These are phyloP conservation scores for Schwanniomyces sp. DNA, from an alignment of 805 yeast genomes.

Conservation along the genomic window DNA sequence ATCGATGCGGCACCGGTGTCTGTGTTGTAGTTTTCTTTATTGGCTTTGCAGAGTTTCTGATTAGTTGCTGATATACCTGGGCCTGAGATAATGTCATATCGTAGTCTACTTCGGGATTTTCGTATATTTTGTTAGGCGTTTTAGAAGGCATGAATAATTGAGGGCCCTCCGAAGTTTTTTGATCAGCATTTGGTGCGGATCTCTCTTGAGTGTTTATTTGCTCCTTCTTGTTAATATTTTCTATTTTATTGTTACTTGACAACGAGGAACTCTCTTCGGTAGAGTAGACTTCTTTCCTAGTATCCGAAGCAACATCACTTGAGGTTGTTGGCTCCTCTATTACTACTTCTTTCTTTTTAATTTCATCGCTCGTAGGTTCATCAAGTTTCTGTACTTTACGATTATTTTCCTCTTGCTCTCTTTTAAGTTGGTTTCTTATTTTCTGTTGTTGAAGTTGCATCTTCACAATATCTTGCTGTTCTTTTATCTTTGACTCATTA, in stretches of 20 bases:
- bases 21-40: constrained; percentile 9
- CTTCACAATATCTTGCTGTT: constrained; percentile 20
- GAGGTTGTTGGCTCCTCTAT: not conserved
- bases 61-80: constrained; percentile 33
- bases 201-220: not conserved
- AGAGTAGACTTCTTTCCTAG: not conserved
- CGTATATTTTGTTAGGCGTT: constrained; percentile 18
- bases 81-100: constrained; percentile 39
- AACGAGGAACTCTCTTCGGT: not conserved
- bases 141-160: constrained; percentile 19
- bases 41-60: constrained; percentile 24
- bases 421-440: constrained; percentile 9
- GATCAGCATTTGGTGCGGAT: not conserved
- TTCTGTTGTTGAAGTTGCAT: constrained; percentile 18
- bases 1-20: constrained; percentile 20
- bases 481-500: constrained; percentile 8
- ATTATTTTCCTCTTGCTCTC: constrained; percentile 7
- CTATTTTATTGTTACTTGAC: not conserved
- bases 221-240: too few relatives aligned
- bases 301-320: not conserved
- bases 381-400: constrained; percentile 9
- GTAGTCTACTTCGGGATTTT: constrained; percentile 44
- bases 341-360: not conserved
- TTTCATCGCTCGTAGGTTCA: not conserved
- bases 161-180: constrained; percentile 7